Base-by-base conservation (phyloP, 768 basidiomycete species). In the Lactifluus volemus region DNA sequence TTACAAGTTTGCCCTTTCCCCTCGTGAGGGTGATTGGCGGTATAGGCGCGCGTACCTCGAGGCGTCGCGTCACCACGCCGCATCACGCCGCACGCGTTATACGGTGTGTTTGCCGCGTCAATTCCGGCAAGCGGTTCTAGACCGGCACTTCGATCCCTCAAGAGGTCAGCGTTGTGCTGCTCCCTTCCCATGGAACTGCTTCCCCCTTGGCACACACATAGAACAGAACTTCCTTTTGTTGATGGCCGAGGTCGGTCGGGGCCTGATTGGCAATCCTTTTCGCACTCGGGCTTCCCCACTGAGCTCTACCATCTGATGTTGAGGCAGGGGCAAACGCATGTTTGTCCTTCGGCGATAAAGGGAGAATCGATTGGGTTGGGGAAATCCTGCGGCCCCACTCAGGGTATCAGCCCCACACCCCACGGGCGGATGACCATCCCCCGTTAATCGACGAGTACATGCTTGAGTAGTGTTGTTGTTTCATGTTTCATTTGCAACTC, bases 161-260 rank as follows among this genome's bases (percentile, higher is more conserved):
- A 29, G 8, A 7, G n/a, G 38, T 12, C 15, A 34, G 30, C 19
- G 9, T 39, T 48, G 51, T 29, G 25, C 81, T 29, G 15, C 34
- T 17, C 12, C 11, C 38, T 17, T 9, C 11, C 15, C 39, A 49
- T 79, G 45, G 78, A 78, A 9, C 77, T 79, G 60, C 70, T 79
- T 80, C 17, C 77, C 77, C 7, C 72, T 80, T 34, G 78, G 79
- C 8, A 74, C 77, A 52, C 70, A 77, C 34, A 79, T 80, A 25
- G 14, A 80, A 79, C 64, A 76, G 77, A 52, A n/a, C 78, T 80
- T 52, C 77, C 75, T 75, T 66, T 21, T 44, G n/a, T 42, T 29
- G 30, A 36, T 29, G 17, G 54, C n/a, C 17, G 30, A 38, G 49
- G 53, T 48, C 21, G 44, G 15, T 14, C 39, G 10, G 45, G 39